Evolutionary conservation across 208 protist genomes (phyloP), one percentile per base, ranked within the genome.

Genomic region (Crithidia brevicula): DNA sequence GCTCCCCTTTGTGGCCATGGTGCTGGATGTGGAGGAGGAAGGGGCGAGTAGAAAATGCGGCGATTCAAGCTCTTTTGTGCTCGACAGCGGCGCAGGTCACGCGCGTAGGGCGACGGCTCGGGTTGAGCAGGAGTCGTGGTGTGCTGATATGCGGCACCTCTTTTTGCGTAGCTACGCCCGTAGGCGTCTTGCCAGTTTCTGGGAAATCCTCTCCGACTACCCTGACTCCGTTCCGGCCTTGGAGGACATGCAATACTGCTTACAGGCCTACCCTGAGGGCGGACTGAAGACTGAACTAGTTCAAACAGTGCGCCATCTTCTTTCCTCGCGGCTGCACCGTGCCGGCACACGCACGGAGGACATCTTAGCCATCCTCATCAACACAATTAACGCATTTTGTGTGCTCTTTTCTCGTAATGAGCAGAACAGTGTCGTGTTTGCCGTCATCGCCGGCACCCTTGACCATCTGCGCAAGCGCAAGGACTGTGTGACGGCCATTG

Each of bases 191-290:
- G 72, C 63, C 7, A 71, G 57, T 54, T 90, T 96, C 54, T 96
- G 86, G 85, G 85, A 94, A 65, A 86, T 94, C 28, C 53, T 96
- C n/a, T 87, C 91, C 16, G 91, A 94, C 59, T 96, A 88, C 73
- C 91, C 91, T 7, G 86, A 92, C 70, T 94, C 88, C 11, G 69
- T 79, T 46, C 84, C 88, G 1, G 86, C 89, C 3, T 50, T 96
- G 20, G 80, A 88, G 54, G 91, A 96, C 65, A 63, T 96, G 54
- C 86, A 81, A 8, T 81, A 82, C 57, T 96, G 91, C 54, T 64
- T 96, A 56, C 78, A 85, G 65, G 53, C 65, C 11, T 74, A 74
- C 63, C 62, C 78, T 7, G 79, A 85, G 56, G 74, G 79, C 45
- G 71, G 67, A 20, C 47, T 96, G 7, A 87, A 82, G 56, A 51